These are phyloP conservation scores for Sporothrix brasiliensis DNA, from an alignment of 2,329 filamentous ascomycete genomes.

Conservation along the genomic window DNA sequence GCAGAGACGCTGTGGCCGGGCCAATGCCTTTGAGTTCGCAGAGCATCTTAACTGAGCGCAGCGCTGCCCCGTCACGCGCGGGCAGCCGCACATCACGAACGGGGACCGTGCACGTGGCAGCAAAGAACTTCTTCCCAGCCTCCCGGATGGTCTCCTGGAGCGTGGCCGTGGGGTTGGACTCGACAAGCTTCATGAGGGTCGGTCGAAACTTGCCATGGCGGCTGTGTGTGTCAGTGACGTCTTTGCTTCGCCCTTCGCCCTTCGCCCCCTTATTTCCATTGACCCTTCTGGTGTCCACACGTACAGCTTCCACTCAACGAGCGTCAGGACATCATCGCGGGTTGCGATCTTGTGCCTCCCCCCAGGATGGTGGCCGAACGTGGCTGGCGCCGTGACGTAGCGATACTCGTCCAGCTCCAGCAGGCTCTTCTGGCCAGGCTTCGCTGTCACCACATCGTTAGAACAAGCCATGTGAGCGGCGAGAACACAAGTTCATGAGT, in stretches of 20 bases:
- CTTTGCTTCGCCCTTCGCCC: background rate
- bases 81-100: slow-evolving; percentile 49
- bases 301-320: slow-evolving; percentile 74
- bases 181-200: slow-evolving; percentile 61
- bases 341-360: slow-evolving; percentile 49
- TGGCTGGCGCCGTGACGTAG: slow-evolving; percentile 55
- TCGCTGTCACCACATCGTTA: slow-evolving; percentile 45
- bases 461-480: slow-evolving; percentile 18
- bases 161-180: slow-evolving; percentile 59
- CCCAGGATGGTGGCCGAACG: slow-evolving; percentile 44
- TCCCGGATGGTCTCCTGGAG: slow-evolving; percentile 55
- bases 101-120: slow-evolving; percentile 38
- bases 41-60: slow-evolving; percentile 56
- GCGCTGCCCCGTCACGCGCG: slow-evolving; percentile 36
- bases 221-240: slow-evolving; percentile 28
- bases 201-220: slow-evolving; percentile 66
- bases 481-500: background rate
- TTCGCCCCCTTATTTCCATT: too few species aligned
- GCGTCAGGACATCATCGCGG: slow-evolving; percentile 59
- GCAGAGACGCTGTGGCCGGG: slow-evolving; percentile 75
- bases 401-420: slow-evolving; percentile 63
- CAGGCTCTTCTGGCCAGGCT: slow-evolving; percentile 56
- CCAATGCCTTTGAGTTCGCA: slow-evolving; percentile 72
- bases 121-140: slow-evolving; percentile 48
- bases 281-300: background rate